Conservation (phyloP, 176 grass and related monocot genomes). For the Eleusine coracana region DNA sequence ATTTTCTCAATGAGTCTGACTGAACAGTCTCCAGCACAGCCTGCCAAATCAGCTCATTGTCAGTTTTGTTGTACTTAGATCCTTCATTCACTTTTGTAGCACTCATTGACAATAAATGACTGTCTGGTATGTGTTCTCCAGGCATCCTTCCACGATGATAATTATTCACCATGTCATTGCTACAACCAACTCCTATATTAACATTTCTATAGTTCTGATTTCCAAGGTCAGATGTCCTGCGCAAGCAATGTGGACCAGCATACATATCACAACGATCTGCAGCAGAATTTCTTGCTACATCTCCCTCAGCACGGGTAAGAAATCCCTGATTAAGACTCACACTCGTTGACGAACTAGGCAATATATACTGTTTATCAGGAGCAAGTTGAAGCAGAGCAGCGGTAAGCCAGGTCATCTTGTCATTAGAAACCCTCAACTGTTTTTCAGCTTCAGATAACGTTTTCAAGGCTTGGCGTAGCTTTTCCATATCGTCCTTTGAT, state of each 20-base stretch:
- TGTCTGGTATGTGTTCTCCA: slow-evolving; percentile 43
- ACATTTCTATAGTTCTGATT: slow-evolving; percentile 32
- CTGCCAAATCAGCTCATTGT: slow-evolving; percentile 89
- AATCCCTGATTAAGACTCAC: slow-evolving; percentile 51
- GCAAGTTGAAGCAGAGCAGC: slow-evolving; percentile 97
- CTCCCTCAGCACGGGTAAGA: slow-evolving; percentile 30
- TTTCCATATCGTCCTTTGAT: slow-evolving; percentile 91
- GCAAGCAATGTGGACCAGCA: slow-evolving; percentile 30
- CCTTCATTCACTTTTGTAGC: slow-evolving; percentile 45
- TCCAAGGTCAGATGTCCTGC: slow-evolving; percentile 28
- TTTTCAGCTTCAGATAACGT: slow-evolving; percentile 92
- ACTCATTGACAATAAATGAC: slow-evolving; percentile 33
- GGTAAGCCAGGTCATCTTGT: slow-evolving; percentile 96
- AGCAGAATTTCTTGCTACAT: slow-evolving; percentile 34
- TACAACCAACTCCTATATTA: slow-evolving; percentile 29
- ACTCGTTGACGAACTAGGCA: slow-evolving; percentile 72
- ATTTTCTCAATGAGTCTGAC: slow-evolving; percentile 72
- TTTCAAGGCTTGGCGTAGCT: slow-evolving; percentile 83
- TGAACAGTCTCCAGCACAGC: slow-evolving; percentile 74
- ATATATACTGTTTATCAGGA: slow-evolving; percentile 79
- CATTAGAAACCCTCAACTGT: slow-evolving; percentile 92
- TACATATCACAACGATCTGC: slow-evolving; percentile 34
- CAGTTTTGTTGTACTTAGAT: slow-evolving; percentile 50
- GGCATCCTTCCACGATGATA: slow-evolving; percentile 37
- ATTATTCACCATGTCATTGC: slow-evolving; percentile 26